Conservation (phyloP, 1,284 basidiomycete genomes). For the Phellinidium pouzarii region DNA sequence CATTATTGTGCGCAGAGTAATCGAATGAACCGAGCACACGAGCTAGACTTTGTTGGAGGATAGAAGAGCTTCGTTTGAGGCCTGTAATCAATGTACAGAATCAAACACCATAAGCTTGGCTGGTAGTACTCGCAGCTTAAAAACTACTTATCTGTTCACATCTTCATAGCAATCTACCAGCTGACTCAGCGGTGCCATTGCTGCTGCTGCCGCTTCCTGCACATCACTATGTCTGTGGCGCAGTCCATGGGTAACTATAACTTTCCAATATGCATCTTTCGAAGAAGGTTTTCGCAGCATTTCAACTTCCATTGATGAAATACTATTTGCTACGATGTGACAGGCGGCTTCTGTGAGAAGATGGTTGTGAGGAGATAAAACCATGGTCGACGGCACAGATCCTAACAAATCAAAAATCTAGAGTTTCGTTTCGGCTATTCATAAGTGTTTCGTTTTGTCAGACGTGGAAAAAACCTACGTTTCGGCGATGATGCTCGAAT, state of each 20-base stretch:
- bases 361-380: slow-evolving; percentile 70
- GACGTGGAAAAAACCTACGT: slow-evolving; percentile 29
- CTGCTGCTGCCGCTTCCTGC: slow-evolving; percentile 68
- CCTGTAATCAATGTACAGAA: slow-evolving; percentile 58
- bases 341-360: slow-evolving; percentile 73
- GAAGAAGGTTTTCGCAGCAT: slow-evolving; percentile 31
- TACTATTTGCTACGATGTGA: slow-evolving; percentile 57
- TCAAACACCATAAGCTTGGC: slow-evolving; percentile 7
- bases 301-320: slow-evolving; percentile 51
- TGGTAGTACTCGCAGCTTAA: slow-evolving; percentile 13
- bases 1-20: slow-evolving; percentile 51
- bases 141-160: slow-evolving; percentile 60
- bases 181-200: slow-evolving; percentile 60
- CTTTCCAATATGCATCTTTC: slow-evolving; percentile 54
- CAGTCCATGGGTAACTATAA: slow-evolving; percentile 65
- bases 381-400: slow-evolving; percentile 44
- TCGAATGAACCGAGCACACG: slow-evolving; percentile 68
- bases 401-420: slow-evolving; percentile 58
- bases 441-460: slow-evolving; percentile 1
- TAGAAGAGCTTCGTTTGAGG: slow-evolving; percentile 46
- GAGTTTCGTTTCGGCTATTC: slow-evolving; percentile 22
- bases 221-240: slow-evolving; percentile 60
- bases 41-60: slow-evolving; percentile 72
- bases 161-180: slow-evolving; percentile 57
- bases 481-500: slow-evolving; percentile 29